These are phyloP conservation scores for Xylaria sp. DNA, from an alignment of 2,329 filamentous ascomycete genomes.

Conservation along the genomic window DNA sequence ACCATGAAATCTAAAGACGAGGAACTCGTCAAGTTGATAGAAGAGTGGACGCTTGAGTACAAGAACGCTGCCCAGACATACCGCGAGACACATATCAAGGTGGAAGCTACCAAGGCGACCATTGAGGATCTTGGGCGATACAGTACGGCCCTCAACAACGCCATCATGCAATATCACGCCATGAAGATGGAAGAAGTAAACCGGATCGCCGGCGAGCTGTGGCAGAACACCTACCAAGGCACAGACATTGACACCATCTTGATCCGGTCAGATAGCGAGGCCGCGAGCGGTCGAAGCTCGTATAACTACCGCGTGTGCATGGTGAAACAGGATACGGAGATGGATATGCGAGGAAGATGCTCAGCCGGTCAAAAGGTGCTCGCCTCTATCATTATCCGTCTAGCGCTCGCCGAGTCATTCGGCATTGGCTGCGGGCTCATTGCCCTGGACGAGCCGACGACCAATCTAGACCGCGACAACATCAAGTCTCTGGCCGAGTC, in stretches of 20 bases:
- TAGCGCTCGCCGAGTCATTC: slow-evolving; percentile 95
- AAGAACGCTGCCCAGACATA: slow-evolving; percentile 80
- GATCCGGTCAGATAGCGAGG: slow-evolving; percentile 90
- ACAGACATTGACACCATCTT: slow-evolving; percentile 97
- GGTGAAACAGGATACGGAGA: slow-evolving; percentile 95
- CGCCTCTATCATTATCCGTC: slow-evolving; percentile 94
- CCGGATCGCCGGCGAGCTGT: slow-evolving; percentile 91
- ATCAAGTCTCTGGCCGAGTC: slow-evolving; percentile 87
- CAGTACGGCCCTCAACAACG: slow-evolving; percentile 83
- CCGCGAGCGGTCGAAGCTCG: slow-evolving; percentile 71
- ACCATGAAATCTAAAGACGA: slow-evolving; percentile 84
- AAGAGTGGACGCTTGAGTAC: slow-evolving; percentile 87
- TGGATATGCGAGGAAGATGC: slow-evolving; percentile 99
- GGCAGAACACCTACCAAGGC: slow-evolving; percentile 94
- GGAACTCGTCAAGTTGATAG: slow-evolving; percentile 72
- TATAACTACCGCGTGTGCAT: slow-evolving; percentile 99
- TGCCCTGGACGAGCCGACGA: slow-evolving; percentile 95
- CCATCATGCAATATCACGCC: slow-evolving; percentile 95
- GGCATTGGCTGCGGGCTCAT: slow-evolving; percentile 95
- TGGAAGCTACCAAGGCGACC: slow-evolving; percentile 89
- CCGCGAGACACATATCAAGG: slow-evolving; percentile 85
- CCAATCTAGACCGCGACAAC: slow-evolving; percentile 94
- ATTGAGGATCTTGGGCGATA: slow-evolving; percentile 90
- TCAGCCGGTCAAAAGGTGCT: slow-evolving; percentile 96
- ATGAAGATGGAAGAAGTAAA: slow-evolving; percentile 99